A percentile compares a stretch with the other conserved stretches of the same genome.
These are phyloP conservation scores for Sphagnum contortum DNA, from an alignment of 225 moss, liverwort and hornwort genomes.

Conservation along the genomic window DNA sequence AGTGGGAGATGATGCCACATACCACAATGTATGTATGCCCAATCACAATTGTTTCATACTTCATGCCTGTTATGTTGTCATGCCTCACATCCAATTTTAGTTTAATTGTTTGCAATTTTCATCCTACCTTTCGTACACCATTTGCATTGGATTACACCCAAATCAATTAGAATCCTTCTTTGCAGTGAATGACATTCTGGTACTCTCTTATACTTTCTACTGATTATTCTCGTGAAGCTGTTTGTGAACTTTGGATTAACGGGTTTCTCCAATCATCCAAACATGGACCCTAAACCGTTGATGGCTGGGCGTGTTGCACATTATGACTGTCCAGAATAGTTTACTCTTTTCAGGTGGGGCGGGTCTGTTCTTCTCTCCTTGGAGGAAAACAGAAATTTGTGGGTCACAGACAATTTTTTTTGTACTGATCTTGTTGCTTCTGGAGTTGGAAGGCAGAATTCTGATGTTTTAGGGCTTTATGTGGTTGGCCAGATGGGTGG, in stretches of 20 bases:
- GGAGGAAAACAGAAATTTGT: too few relatives aligned
- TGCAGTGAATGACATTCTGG: background rate
- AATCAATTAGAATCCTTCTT: slow-evolving; percentile 6
- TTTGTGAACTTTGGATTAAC: too few relatives aligned
- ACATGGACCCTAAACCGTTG: too few relatives aligned
- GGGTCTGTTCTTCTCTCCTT: too few relatives aligned
- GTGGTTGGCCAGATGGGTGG: slow-evolving; percentile 77
- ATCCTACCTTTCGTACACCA: background rate
- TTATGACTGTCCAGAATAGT: too few relatives aligned
- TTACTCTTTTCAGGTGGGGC: too few relatives aligned
- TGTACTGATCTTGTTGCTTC: background rate
- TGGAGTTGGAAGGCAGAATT: background rate
- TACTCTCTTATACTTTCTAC: background rate
- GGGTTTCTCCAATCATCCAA: too few relatives aligned
- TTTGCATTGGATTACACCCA: background rate
- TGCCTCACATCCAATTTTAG: background rate
- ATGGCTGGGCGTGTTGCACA: too few relatives aligned
- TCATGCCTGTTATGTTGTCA: background rate
- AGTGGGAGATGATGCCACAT: slow-evolving; percentile 92
- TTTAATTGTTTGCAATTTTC: background rate
- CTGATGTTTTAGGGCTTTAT: background rate
- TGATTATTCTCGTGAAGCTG: too few relatives aligned
- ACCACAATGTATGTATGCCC: slow-evolving; percentile 54
- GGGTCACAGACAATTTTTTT: background rate
- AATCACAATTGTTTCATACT: too few relatives aligned